Evolutionary conservation across 2,329 filamentous ascomycete species (phyloP), one percentile per base, ranked within the genome.

Genomic region (Xylaria sp.): DNA sequence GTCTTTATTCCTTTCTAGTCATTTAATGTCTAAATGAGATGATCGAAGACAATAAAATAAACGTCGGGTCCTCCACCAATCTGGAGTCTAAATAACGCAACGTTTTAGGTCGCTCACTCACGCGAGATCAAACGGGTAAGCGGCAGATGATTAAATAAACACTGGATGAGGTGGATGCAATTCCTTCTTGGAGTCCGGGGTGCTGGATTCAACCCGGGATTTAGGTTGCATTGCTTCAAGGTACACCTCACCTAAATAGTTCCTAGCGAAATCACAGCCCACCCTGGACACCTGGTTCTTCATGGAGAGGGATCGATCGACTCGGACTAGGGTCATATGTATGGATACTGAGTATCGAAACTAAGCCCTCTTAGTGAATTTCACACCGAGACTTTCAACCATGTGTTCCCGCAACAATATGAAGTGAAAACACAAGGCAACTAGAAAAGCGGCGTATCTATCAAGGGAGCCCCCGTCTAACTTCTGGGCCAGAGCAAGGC

Each of bases 171-270:
- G 32, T 53, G 19, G 12, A 34, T 57, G 61, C 24, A 32, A 32
- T 30, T 57, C 27, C 53, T 30, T 63, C 14, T 58, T 36, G 30
- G 36, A 55, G 48, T 57, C 56, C 50, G 64, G 64, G 64, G 64
- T 63, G 60, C 36, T 64, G 45, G 51, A 50, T 57, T 57, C 39
- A 57, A 61, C 50, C 50, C 60, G 64, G 58, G 57, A 68, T 55
- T 62, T 67, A 53, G 61, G 66, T 70, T 62, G 60, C 68, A 65
- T 66, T 58, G 56, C 58, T 53, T 57, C 51, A 48, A 61, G 32
- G 51, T 27, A 39, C 34, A 32, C 51, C 61, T 64, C 47, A 67
- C 67, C 67, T 50, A 34, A 50, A 64, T 30, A 17, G 45, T 53
- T 54, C 53, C 55, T 32, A 54, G 50, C 32, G 47, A 67, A 62